Base-by-base conservation (phyloP, 768 basidiomycete genomes). In the Auriscalpium orientale region DNA sequence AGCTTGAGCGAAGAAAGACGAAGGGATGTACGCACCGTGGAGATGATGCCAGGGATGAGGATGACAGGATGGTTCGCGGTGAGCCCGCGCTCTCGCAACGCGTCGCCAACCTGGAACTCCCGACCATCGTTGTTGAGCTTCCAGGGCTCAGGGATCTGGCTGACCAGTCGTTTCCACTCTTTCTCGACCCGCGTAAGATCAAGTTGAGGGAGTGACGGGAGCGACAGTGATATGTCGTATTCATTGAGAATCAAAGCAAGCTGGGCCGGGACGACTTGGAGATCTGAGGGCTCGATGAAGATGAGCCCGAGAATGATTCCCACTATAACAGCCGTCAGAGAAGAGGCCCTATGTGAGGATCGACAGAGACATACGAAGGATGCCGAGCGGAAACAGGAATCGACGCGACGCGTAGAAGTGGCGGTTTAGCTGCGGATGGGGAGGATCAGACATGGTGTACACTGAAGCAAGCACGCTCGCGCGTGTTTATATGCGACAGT, bases 21-120 rank as follows among this genome's bases (percentile, higher is more conserved):
- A 40, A 21, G 33, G 2, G 18, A 44, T 47, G 13, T 37, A 68
- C 81, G 53, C 58, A 88, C 89, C 1, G 93, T 95, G 1, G 91
- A 93, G 38, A 95, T 84, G 51, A 95, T 86, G 1, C 93, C 93
- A 5, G 94, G 93, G 22, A 95, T 79, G n/a, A 97, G 73, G 2
- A 95, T 77, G 12, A 95, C 80, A 1, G 94, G 93, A 67, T 89
- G 77, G 54, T 85, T 70, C 7, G 90, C 91, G 52, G 72, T 74
- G 51, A 90, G 70, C 2, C 86, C 87, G 45, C 82, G 77, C 5
- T 71, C 78, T 54, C 80, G 82, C 65, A 89, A 81, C 36, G 70
- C 70, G 53, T 89, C 86, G 37, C 89, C 90, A 3, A 85, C 86
- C 64, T 81, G 78, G 60, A 91, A 91, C 64, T 91, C 90, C 49